phyloP scores from a whole-genome alignment of 202 grass and related monocot species.

The Hordeum pubiflorum region DNA sequence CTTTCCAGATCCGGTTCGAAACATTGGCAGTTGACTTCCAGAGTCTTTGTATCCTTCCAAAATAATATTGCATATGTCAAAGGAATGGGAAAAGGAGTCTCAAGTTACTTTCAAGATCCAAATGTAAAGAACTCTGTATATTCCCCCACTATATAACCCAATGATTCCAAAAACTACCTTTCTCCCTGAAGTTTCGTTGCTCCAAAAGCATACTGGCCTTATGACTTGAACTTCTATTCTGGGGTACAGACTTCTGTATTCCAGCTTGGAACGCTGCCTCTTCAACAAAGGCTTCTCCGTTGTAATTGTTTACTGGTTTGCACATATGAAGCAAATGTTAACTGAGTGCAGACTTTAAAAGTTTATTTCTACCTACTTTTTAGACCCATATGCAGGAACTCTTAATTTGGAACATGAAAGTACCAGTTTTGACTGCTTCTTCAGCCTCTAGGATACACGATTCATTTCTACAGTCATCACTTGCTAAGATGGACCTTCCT shows the following conservation, averaged over 20 bases:
- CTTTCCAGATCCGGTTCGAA: constrained; percentile 46
- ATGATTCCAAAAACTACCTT: constrained; percentile 22
- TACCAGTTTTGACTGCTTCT: constrained; percentile 16
- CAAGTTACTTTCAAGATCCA: not conserved
- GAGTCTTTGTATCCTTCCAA: constrained; percentile 23
- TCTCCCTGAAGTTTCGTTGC: constrained; percentile 23
- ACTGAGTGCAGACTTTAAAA: not conserved
- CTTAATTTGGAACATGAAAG: constrained; percentile 16
- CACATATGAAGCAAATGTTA: constrained; percentile 14
- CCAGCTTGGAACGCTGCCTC: constrained; percentile 34
- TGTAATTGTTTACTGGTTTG: constrained; percentile 16
- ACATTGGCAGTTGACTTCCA: constrained; percentile 30
- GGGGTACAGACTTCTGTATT: not conserved
- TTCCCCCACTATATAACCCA: not conserved
- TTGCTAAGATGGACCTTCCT: constrained; percentile 30
- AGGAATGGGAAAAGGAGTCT: not conserved
- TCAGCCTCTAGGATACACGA: constrained; percentile 23
- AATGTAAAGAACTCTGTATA: not conserved
- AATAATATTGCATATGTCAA: constrained; percentile 1
- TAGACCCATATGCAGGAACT: not conserved
- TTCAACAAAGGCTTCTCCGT: constrained; percentile 17
- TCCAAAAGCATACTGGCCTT: constrained; percentile 25
- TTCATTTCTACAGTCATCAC: constrained; percentile 24
- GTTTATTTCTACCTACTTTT: not conserved
- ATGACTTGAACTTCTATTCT: constrained; percentile 38